Evolutionary conservation across 495 filamentous ascomycete genomes (phyloP).

Genomic region (Lentithecium fluviatile): DNA sequence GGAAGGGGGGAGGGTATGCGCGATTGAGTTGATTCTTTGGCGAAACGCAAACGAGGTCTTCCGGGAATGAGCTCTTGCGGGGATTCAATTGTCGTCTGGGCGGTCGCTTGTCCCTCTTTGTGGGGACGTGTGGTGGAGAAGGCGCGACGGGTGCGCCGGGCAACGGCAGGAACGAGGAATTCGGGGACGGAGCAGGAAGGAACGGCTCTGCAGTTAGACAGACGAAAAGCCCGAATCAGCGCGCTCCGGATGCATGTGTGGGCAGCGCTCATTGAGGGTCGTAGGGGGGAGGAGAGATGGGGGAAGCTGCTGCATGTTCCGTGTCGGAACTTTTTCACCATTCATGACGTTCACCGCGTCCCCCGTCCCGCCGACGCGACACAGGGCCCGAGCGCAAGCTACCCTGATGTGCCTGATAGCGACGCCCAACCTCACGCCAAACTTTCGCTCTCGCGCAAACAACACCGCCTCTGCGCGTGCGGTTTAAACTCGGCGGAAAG

Average conservation of each 20-base stretch:
- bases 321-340: slow-evolving; percentile 7
- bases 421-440: background rate
- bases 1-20: slow-evolving; percentile 13
- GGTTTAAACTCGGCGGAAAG: no score
- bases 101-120: background rate
- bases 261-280: slow-evolving; percentile 27
- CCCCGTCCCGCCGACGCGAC: slow-evolving; percentile 17
- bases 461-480: background rate
- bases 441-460: background rate
- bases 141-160: slow-evolving; percentile 1
- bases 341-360: slow-evolving; percentile 29
- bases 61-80: background rate
- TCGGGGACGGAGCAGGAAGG: slow-evolving; percentile 18
- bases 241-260: slow-evolving; percentile 31
- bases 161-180: slow-evolving; percentile 28
- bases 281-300: background rate
- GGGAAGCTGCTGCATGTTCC: background rate
- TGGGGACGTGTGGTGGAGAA: slow-evolving; percentile 13
- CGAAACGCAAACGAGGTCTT: background rate
- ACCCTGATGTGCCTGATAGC: background rate
- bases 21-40: background rate
- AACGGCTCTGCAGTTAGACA: background rate
- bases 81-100: background rate
- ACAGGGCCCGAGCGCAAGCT: slow-evolving; percentile 10
- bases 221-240: slow-evolving; percentile 24